Percentiles rank a stretch among this genome's conserved stretches.
These are phyloP conservation scores for Yarrowia deformans DNA, from an alignment of 805 yeast genomes.

Conservation along the genomic window DNA sequence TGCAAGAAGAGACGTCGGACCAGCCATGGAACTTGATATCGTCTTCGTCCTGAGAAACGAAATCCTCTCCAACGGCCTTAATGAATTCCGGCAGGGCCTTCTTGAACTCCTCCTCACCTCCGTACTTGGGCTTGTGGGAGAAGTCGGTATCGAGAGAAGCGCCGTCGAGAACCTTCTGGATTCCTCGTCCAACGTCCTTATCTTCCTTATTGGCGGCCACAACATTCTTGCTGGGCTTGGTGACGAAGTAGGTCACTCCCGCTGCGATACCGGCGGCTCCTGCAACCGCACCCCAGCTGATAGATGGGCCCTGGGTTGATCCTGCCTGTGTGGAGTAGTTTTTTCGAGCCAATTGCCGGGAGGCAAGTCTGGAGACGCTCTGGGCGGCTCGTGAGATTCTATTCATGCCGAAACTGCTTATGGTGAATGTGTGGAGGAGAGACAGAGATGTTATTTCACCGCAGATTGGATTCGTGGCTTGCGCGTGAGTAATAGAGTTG, in stretches of 20 bases:
- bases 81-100: constrained; percentile 59
- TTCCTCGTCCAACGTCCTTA: constrained; percentile 22
- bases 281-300: constrained; percentile 32
- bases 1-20: constrained; percentile 48
- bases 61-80: constrained; percentile 58
- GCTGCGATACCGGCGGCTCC: constrained; percentile 32
- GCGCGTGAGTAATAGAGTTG: constrained; percentile 26
- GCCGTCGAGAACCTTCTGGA: constrained; percentile 20
- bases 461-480: constrained; percentile 31
- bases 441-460: not conserved
- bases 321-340: constrained; percentile 19
- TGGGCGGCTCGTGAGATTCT: constrained; percentile 36
- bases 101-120: constrained; percentile 51
- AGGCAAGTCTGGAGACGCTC: constrained; percentile 28
- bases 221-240: constrained; percentile 4
- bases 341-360: constrained; percentile 24
- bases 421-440: not conserved
- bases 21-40: constrained; percentile 47
- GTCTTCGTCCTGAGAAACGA: constrained; percentile 53
- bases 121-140: constrained; percentile 41
- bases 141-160: constrained; percentile 37
- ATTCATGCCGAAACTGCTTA: constrained; percentile 13
- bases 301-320: constrained; percentile 2
- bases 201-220: not conserved
- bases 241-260: constrained; percentile 21